These are phyloP conservation scores for Moricandia moricandioides DNA, from an alignment of 345 rosid genomes.

Conservation along the genomic window DNA sequence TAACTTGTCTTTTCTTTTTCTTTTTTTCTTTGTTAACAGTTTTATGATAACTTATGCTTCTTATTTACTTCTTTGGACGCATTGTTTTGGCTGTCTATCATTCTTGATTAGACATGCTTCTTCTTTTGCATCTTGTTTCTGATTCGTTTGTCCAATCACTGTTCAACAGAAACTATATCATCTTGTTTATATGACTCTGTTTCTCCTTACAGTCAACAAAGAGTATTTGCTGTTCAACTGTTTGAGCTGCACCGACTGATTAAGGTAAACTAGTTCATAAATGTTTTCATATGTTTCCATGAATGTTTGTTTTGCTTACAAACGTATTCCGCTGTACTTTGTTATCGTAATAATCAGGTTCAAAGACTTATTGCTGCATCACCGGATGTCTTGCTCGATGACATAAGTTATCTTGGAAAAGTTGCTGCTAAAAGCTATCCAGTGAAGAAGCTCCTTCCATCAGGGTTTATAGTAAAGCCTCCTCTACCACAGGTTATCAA, in stretches of 20 bases:
- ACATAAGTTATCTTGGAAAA: conserved; percentile 42
- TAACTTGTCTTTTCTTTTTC: not conserved
- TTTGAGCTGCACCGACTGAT: conserved; percentile 92
- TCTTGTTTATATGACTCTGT: conserved; percentile 12
- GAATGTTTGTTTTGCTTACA: not conserved
- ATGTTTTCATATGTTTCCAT: not conserved
- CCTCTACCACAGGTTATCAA: conserved; percentile 40
- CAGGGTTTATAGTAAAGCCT: conserved; percentile 43
- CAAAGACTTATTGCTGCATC: conserved; percentile 73
- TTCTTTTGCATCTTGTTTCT: not conserved
- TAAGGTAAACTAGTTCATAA: conserved; percentile 49
- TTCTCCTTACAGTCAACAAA: conserved; percentile 81
- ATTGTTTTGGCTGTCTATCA: not conserved
- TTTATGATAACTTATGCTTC: not conserved
- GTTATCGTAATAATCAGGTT: conserved; percentile 49
- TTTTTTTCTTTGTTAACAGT: not conserved
- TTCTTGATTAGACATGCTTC: not conserved
- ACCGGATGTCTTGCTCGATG: conserved; percentile 63
- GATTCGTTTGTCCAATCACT: not conserved
- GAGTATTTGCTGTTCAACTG: conserved; percentile 83
- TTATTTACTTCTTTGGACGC: not conserved
- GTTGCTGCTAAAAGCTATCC: conserved; percentile 47
- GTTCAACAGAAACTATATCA: not conserved
- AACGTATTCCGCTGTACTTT: conserved; percentile 11
- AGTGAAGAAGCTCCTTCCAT: conserved; percentile 41